Base-by-base conservation (phyloP, 2,329 filamentous ascomycete species). In the Trichoderma aggressivum region DNA sequence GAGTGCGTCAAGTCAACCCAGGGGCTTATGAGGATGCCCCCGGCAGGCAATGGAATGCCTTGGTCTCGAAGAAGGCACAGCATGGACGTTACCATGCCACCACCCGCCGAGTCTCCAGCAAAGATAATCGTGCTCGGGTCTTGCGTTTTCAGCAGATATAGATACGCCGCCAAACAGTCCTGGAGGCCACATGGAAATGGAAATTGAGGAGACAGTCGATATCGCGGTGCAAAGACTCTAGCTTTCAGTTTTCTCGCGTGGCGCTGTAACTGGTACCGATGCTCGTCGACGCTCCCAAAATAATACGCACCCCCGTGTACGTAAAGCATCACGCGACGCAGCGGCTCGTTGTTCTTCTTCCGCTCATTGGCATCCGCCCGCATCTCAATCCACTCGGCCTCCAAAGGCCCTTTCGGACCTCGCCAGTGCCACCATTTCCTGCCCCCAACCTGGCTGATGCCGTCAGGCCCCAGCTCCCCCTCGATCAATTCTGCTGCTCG, bases 321-420 rank as follows among this genome's bases (percentile, higher is more conserved):
- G 81, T 98, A 98, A 28, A 99, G 84, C 88, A 98, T 97, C 71
- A 97, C 90, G 66, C 94, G 89, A 75, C 90, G 90, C 21, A 88
- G 87, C 26, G 86, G 85, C 62, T 89, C 87, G 18, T 82, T 83
- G 0, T 83, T 82, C 77, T 87, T 88, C 79, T 90, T 91, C 71
- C 93, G 89, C 78, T 92, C 90, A 72, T 91, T 85, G 32, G 78
- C 78, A 79, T 98, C 92, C 65, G 89, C 86, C 75, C 89, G 90
- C 94, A 98, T 98, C 85, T 98, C 96, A 75, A 99, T 93, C 95
- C 94, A 98, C 79, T 99, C 95, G 0, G 92, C 94, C 77, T 90
- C 89, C 32, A 98, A 83, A 1, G 89, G 85, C 60, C 83, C 86
- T 30, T 89, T 86, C 5, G 88, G 88, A 68, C 89, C 88, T 66